Base-by-base conservation (phyloP, 495 filamentous ascomycete genomes). In the Lepidopterella palustris region DNA sequence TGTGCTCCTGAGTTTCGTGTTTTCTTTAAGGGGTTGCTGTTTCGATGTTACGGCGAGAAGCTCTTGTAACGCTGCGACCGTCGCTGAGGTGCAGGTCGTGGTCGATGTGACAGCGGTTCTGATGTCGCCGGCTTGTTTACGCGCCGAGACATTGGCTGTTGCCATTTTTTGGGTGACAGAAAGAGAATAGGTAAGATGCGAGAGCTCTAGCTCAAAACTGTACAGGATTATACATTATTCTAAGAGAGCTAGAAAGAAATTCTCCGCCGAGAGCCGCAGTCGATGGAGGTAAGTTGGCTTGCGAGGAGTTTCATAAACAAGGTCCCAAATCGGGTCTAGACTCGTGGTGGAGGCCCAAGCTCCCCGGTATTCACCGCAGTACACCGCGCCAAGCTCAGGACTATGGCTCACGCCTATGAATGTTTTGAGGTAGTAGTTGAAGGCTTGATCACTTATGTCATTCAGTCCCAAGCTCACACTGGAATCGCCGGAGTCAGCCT, bases 91-190 rank as follows among this genome's bases (percentile, higher is more conserved):
- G 64, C 77, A 80, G 63, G 78, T 79, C 59, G 76, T 65, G 32
- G 74, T 73, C 26, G 78, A 79, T 48, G 72, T 74, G 57, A 82
- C 68, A 21, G 76, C 77, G 48, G 69, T 71, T 66, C 78, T 81
- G 58, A 82, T 62, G 57, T 54, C 62, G 47, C 59, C 48, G 58
- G 63, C 57, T 45, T 53, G 58, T 10, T 45, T 5, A 28, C 65
- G 65, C 61, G 61, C 45, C 45, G 54, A 26, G 28, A 47, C 58
- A 25, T 60, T 53, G 23, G 50, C 27, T 49, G 53, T 31, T 4
- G 60, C 60, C 64, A 67, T 67, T 5, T 42, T 10, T 42, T 42
- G 47, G 15, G 47, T 5, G 20, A 15, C 18, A 50, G n/a, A 21
- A 10, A 49, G 47, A 20, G 39, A 6, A 11, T 42, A 9, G 47